Percentiles rank a stretch among this genome's conserved stretches.
Conservation (phyloP, 768 basidiomycete species). For the Rhizopogon vinicolor region DNA sequence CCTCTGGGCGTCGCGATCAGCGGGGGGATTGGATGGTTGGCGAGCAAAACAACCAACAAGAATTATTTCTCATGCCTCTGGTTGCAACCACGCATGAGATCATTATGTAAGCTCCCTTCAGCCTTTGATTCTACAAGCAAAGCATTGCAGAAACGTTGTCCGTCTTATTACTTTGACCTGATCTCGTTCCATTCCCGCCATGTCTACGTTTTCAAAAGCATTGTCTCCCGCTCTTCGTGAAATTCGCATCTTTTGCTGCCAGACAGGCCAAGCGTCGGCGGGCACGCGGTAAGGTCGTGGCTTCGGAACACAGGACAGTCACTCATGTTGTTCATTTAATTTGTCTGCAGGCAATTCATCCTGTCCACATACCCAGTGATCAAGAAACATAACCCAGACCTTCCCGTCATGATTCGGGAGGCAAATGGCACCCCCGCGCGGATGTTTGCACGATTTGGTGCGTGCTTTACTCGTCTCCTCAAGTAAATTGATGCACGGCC, state of each 20-base stretch:
- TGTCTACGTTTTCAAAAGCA: conserved; percentile 65
- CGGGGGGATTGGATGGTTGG: conserved; percentile 9
- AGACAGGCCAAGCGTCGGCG: conserved; percentile 68
- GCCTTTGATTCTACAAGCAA: neutral
- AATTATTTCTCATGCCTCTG: conserved; percentile 9
- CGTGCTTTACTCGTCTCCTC: conserved; percentile 26
- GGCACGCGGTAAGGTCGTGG: conserved; percentile 62
- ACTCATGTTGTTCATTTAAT: neutral
- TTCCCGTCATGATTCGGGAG: conserved; percentile 81
- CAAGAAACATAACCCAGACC: conserved; percentile 80
- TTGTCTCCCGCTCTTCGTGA: conserved; percentile 78
- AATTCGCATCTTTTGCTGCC: conserved; percentile 76
- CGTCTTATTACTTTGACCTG: conserved; percentile 4
- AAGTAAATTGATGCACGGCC: conserved; percentile 6
- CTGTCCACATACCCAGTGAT: conserved; percentile 66
- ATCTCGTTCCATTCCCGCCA: conserved; percentile 26
- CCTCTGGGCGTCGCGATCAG: conserved; percentile 6
- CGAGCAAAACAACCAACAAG: conserved; percentile 15
- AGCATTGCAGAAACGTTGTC: conserved; percentile 6
- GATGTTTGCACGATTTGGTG: conserved; percentile 84
- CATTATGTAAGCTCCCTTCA: conserved; percentile 23
- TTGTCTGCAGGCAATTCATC: conserved; percentile 67
- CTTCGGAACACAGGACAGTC: neutral
- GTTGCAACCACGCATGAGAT: conserved; percentile 6
- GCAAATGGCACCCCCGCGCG: conserved; percentile 76